Evolutionary conservation across 2,329 filamentous ascomycete genomes (phyloP), one percentile per base, ranked within the genome.

Genomic region (Alternaria sp.): DNA sequence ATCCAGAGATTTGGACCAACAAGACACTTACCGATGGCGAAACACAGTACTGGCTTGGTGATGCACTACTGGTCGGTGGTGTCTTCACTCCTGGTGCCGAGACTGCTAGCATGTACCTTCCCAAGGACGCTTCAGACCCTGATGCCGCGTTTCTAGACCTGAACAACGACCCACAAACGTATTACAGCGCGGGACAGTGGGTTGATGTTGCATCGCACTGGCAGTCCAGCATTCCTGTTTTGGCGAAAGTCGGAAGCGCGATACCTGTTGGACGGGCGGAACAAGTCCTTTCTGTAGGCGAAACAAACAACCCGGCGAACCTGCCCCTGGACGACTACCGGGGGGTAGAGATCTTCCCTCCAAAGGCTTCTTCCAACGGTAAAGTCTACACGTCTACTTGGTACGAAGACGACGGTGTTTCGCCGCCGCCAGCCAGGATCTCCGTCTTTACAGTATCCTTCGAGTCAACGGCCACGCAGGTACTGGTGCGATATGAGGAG

Each of bases 1-100:
- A 93, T 67, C 81, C 87, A 0, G 87, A 88, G 63, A 87, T 93
- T 0, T 93, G 90, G 90, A 75, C 26, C 4, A 87, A 81, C 3
- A 83, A 83, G 51, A 71, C 82, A 1, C 79, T 92, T 4, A 88
- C 86, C 59, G 82, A 86, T 28, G 90, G 90, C 8, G 90, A 92
- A 68, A 86, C 87, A 5, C 90, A 93, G 73, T 93, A 89, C 80
- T 93, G 90, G 90, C 86, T 92, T 23, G 90, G 90, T 11, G 88
- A 91, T 58, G 83, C 85, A 0, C 79, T 92, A 9, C 82, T 93
- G 1, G 81, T 93, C 8, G 88, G 88, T 3, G 90, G 90, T 5
- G 89, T 92, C 0, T 92, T 90, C 71, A 85, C 89, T 69, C 81
- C 88, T 0, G 88, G 87, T 5, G 82, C 83, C 2, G 83, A 78